Conservation (phyloP, 345 rosid species). For the Bruguiera parviflora region DNA sequence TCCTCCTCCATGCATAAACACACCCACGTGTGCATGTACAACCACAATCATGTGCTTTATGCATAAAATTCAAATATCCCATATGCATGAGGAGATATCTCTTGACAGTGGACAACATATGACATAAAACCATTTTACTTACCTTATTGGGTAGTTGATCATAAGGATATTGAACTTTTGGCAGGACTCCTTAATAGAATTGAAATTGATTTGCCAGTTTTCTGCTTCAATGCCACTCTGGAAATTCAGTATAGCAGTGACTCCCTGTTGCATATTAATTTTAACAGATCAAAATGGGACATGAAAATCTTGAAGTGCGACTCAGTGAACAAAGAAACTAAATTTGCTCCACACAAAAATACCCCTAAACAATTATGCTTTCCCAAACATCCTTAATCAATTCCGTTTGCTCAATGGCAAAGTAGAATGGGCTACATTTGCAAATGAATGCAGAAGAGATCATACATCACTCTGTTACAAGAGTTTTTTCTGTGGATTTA, state of each 20-base stretch:
- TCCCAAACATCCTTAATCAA: background rate
- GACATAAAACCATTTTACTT: constrained; percentile 10
- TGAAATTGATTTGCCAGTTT: constrained; percentile 73
- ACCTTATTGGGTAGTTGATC: constrained; percentile 90
- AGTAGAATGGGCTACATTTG: background rate
- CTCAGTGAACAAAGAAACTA: background rate
- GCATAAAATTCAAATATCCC: constrained; percentile 1
- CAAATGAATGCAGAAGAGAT: background rate
- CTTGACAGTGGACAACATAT: constrained; percentile 8
- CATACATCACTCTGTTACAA: background rate
- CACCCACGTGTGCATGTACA: background rate
- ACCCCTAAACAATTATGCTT: background rate
- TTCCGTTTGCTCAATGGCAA: background rate
- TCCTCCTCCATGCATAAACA: background rate
- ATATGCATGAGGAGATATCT: background rate
- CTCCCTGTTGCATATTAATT: constrained; percentile 47
- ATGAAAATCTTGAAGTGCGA: background rate
- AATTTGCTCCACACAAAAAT: background rate
- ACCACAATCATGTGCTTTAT: background rate
- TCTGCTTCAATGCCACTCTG: constrained; percentile 81
- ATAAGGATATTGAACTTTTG: constrained; percentile 62
- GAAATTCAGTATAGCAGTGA: constrained; percentile 79
- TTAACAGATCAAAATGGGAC: constrained; percentile 2
- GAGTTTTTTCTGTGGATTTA: background rate
- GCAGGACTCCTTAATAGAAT: constrained; percentile 64